Evolutionary conservation across 768 basidiomycete genomes (phyloP).

Genomic region (Hypholoma fasciculare): DNA sequence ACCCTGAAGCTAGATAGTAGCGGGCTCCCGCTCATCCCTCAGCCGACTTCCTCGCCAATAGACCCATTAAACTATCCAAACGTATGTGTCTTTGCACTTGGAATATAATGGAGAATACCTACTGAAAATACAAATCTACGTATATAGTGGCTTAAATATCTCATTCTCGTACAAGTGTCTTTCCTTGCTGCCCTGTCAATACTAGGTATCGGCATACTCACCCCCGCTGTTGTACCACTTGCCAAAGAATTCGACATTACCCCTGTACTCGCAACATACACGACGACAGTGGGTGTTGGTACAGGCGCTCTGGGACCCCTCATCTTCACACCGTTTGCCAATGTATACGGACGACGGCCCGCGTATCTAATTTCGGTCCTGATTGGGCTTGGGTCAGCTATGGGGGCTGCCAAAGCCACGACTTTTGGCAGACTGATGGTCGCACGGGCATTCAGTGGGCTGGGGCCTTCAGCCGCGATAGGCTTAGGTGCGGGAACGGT

Average conservation of each 20-base stretch:
- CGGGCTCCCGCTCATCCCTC: slow-evolving; percentile 42
- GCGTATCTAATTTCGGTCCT: slow-evolving; percentile 35
- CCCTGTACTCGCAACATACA: slow-evolving; percentile 38
- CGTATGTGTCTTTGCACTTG: slow-evolving; percentile 14
- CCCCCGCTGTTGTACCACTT: slow-evolving; percentile 37
- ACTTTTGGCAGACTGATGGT: slow-evolving; percentile 32
- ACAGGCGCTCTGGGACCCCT: slow-evolving; percentile 35
- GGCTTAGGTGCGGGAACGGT: slow-evolving; percentile 40
- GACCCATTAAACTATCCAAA: slow-evolving; percentile 45
- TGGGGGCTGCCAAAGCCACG: slow-evolving; percentile 32
- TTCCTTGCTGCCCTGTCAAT: slow-evolving; percentile 36
- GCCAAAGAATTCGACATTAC: slow-evolving; percentile 35
- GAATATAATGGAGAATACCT: neutral
- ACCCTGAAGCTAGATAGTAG: slow-evolving; percentile 30
- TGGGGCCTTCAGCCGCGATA: slow-evolving; percentile 34
- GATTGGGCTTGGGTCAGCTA: slow-evolving; percentile 32
- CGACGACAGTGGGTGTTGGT: slow-evolving; percentile 37
- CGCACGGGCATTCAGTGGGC: slow-evolving; percentile 36
- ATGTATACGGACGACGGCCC: slow-evolving; percentile 39
- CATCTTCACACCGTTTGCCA: slow-evolving; percentile 38
- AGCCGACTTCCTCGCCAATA: slow-evolving; percentile 36
- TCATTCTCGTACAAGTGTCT: slow-evolving; percentile 31
- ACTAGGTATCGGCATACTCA: slow-evolving; percentile 37
- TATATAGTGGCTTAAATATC: slow-evolving; percentile 37
- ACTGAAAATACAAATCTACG: neutral